phyloP scores from a whole-genome alignment of 2,329 filamentous ascomycete species.

The Neobulgaria alba region DNA sequence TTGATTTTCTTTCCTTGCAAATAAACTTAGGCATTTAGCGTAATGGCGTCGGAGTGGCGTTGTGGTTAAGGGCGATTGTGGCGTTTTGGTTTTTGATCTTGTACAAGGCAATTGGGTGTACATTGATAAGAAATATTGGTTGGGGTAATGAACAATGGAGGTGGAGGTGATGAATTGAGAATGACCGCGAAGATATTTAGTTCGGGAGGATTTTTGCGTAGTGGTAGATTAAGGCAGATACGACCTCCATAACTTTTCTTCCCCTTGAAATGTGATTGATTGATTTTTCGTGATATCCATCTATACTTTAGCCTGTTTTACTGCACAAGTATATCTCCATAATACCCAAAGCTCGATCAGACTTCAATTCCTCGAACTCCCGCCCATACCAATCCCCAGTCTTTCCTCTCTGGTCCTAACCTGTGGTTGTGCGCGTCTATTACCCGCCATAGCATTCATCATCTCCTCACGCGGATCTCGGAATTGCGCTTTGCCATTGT shows the following conservation, averaged over 20 bases:
- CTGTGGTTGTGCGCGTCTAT: conserved; percentile 10
- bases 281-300: too few relatives aligned
- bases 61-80: neutral
- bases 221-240: too few relatives aligned
- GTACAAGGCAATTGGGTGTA: too few relatives aligned
- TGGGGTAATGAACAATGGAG: neutral
- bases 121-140: conserved; percentile 1
- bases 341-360: too few relatives aligned
- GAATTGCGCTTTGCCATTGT: conserved; percentile 14
- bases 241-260: too few relatives aligned
- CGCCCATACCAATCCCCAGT: conserved; percentile 25
- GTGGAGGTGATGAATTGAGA: neutral
- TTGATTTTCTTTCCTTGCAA: conserved; percentile 1
- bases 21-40: conserved; percentile 20
- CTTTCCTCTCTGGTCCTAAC: conserved; percentile 31
- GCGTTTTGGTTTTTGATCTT: conserved; percentile 1
- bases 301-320: too few relatives aligned
- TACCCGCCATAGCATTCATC: too few relatives aligned
- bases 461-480: conserved; percentile 4
- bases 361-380: conserved; percentile 14
- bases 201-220: too few relatives aligned
- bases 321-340: too few relatives aligned
- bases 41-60: conserved; percentile 15
- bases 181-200: neutral
- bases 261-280: too few relatives aligned